Percentiles rank a stretch among this genome's conserved stretches.
These are phyloP conservation scores for Phialophora verrucosa DNA, from an alignment of 2,329 filamentous ascomycete species.

Conservation along the genomic window DNA sequence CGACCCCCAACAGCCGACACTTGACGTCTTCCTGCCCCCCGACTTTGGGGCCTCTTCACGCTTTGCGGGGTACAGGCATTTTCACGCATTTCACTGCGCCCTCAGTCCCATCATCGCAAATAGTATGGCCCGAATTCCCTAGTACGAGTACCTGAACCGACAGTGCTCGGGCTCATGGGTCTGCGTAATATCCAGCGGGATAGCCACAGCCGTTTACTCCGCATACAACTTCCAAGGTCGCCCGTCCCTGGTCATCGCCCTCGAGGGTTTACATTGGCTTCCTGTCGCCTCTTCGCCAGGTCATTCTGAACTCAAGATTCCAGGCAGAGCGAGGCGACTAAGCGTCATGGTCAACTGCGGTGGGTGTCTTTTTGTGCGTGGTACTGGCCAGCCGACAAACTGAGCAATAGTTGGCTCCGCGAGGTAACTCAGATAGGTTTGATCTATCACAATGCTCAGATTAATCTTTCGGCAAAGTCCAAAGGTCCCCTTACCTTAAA, in stretches of 20 bases:
- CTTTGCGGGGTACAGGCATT: constrained; percentile 16
- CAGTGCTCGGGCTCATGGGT: background rate
- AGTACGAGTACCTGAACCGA: background rate
- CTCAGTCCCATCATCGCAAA: background rate
- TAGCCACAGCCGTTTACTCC: background rate
- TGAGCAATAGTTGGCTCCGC: background rate
- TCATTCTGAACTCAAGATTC: background rate
- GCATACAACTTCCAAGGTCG: background rate
- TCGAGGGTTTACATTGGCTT: background rate
- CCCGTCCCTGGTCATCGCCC: background rate
- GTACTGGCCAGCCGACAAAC: background rate
- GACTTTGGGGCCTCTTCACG: constrained; percentile 4
- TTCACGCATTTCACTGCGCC: background rate
- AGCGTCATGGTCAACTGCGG: background rate
- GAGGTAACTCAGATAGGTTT: constrained; percentile 54
- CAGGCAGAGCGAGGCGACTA: background rate
- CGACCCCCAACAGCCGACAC: background rate
- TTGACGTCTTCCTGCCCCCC: constrained; percentile 7
- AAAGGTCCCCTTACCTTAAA: constrained; percentile 72
- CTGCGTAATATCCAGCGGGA: background rate
- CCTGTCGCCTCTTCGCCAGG: background rate
- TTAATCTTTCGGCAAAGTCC: constrained; percentile 17
- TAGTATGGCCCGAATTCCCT: background rate
- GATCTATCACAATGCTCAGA: constrained; percentile 49
- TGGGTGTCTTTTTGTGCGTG: background rate